Base-by-base conservation (phyloP, 805 yeast genomes). In the Yamadazyma kitorensis region DNA sequence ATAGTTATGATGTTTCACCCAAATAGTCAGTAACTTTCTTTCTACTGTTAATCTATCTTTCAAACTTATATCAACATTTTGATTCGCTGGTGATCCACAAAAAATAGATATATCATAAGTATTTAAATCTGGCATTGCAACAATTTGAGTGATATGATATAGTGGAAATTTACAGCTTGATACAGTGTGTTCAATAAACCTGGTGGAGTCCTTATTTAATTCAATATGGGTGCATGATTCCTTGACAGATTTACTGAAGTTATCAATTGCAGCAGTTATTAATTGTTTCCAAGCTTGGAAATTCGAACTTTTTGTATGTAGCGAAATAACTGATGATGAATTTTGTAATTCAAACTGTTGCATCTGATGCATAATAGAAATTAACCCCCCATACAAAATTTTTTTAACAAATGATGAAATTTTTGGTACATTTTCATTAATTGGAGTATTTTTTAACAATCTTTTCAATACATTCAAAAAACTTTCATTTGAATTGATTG, bases 61-160 rank as follows among this genome's bases (percentile, higher is more conserved):
- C 19, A 43, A 32, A 2, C 65, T 60, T 2, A 64, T 68, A 18
- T 45, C 50, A 4, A 67, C 72, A 40, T 69, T 63, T 80, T 83
- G 80, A 48, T 88, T 73, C 60, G 82, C 76, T 1, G 93, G 93
- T 6, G 87, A 84, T 1, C 96, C 96, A 2, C 89, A 81, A 54
- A 68, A 81, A 4, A 84, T 80, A 34, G 83, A 83, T 37, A 84
- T 76, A 55, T 86, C 95, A 55, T 83, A 80, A 43, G 84, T 86
- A 36, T 84, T 80, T 18, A 82, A 72, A 33, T 85, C 76, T 52
- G 86, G 43, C 41, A 64, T 51, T 1, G 69, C 72, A 28, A 79
- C 74, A 11, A 84, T 76, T 50, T 83, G 89, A 1, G 86, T 78
- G 61, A 83, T 67, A 51, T 86, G 89, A 55, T 78, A 82, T 34